These are phyloP conservation scores for Biancaea sappan DNA, from an alignment of 306 rosid genomes.

Conservation along the genomic window DNA sequence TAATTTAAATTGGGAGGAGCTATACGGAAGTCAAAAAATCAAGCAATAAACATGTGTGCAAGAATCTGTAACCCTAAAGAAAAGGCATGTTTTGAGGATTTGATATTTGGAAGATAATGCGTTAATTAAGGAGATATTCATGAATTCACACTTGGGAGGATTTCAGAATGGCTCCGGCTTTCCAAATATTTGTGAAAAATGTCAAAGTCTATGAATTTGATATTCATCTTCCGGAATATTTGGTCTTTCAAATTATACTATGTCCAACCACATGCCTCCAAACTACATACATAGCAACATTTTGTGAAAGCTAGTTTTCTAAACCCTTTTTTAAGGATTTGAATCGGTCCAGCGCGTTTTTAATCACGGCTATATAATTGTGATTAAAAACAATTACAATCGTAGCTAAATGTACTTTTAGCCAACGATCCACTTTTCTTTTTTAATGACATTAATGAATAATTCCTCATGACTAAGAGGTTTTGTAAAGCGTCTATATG, in stretches of 20 bases:
- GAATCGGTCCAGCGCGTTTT: too few relatives aligned
- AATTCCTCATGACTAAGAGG: too few relatives aligned
- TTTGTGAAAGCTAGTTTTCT: slow-evolving; percentile 27
- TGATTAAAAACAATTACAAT: too few relatives aligned
- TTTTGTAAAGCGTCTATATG: too few relatives aligned
- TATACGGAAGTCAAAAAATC: too few relatives aligned
- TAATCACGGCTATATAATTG: too few relatives aligned
- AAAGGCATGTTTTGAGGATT: not conserved
- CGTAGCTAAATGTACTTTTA: too few relatives aligned
- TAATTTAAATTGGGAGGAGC: too few relatives aligned
- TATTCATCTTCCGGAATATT: not conserved
- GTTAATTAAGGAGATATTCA: slow-evolving; percentile 20
- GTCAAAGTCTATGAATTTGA: not conserved
- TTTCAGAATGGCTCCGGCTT: not conserved
- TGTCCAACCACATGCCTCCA: too few relatives aligned
- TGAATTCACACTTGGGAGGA: not conserved
- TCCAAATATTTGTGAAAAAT: not conserved
- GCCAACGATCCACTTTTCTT: too few relatives aligned
- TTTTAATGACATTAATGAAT: too few relatives aligned
- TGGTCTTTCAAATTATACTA: not conserved
- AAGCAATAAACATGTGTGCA: not conserved
- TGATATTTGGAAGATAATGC: not conserved
- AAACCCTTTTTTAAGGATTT: not conserved
- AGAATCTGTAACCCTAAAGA: not conserved
- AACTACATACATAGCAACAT: not conserved